Evolutionary conservation across 2,329 filamentous ascomycete genomes (phyloP).

Genomic region (Penicillium fuscoglaucum): DNA sequence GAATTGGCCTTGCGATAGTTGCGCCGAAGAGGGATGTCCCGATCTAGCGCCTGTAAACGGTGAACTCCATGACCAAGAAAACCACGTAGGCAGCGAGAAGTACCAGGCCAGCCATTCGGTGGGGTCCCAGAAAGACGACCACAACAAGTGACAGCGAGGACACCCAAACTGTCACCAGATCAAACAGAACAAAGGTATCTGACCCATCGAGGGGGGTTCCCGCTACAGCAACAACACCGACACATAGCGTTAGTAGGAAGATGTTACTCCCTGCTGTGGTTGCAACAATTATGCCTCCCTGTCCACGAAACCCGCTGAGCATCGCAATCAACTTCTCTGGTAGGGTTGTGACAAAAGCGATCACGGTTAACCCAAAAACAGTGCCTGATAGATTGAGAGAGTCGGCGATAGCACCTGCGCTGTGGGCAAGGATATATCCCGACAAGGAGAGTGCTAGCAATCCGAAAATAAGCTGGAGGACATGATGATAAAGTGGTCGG

Average conservation of each 20-base stretch:
- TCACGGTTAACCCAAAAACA: constrained; percentile 50
- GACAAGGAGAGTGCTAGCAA: constrained; percentile 48
- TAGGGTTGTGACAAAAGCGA: constrained; percentile 55
- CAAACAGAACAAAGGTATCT: constrained; percentile 27
- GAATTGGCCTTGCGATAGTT: neutral
- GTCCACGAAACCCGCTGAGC: constrained; percentile 49
- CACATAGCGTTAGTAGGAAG: constrained; percentile 55
- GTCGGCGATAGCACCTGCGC: constrained; percentile 44
- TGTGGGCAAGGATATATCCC: constrained; percentile 52
- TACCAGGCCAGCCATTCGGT: constrained; percentile 21
- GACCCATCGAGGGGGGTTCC: neutral
- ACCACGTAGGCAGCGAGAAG: constrained; percentile 36
- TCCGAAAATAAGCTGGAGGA: constrained; percentile 47
- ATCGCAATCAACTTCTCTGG: constrained; percentile 56
- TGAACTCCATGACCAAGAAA: constrained; percentile 41
- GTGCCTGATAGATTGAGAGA: constrained; percentile 47
- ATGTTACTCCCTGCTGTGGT: constrained; percentile 58
- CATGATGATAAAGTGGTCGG: constrained; percentile 40
- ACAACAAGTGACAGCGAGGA: constrained; percentile 15
- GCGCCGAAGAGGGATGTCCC: neutral
- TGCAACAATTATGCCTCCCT: constrained; percentile 53
- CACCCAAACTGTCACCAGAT: constrained; percentile 26
- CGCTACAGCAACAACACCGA: constrained; percentile 34
- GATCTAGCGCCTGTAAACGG: constrained; percentile 4
- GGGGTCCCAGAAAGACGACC: constrained; percentile 19